These are phyloP conservation scores for Phytophthora ramorum DNA, from an alignment of 352 stramenopile species.

Conservation along the genomic window DNA sequence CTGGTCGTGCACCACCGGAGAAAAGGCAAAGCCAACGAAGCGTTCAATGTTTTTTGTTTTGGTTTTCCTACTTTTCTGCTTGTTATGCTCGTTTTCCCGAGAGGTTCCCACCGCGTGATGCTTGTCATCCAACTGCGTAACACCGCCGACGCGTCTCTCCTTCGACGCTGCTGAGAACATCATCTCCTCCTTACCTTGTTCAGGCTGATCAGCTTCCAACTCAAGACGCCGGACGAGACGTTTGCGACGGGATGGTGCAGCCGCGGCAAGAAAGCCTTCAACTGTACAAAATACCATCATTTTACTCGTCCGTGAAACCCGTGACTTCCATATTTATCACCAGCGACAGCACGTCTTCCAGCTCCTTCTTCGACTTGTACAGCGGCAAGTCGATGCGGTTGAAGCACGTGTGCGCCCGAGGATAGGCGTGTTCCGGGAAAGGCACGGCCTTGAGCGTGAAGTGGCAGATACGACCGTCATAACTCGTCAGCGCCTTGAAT, in stretches of 20 bases:
- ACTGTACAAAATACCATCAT: slow-evolving; percentile 48
- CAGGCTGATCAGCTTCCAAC: slow-evolving; percentile 28
- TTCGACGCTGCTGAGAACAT: slow-evolving; percentile 34
- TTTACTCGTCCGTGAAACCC: slow-evolving; percentile 91
- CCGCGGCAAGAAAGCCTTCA: slow-evolving; percentile 32
- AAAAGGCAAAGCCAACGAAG: slow-evolving; percentile 9
- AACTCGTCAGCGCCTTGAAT: slow-evolving; percentile 84
- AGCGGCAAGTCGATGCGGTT: slow-evolving; percentile 85
- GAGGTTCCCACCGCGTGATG: slow-evolving; percentile 20
- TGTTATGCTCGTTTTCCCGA: slow-evolving; percentile 33
- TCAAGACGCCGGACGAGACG: slow-evolving; percentile 18
- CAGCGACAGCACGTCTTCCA: slow-evolving; percentile 95
- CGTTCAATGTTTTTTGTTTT: slow-evolving; percentile 33
- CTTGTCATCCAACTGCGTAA: slow-evolving; percentile 29
- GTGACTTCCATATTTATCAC: slow-evolving; percentile 97
- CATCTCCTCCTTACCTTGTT: slow-evolving; percentile 31
- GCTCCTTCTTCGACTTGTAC: slow-evolving; percentile 90
- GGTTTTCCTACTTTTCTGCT: slow-evolving; percentile 24
- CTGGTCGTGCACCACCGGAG: background rate
- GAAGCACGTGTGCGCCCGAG: slow-evolving; percentile 83
- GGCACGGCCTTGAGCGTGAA: slow-evolving; percentile 73
- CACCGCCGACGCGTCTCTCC: slow-evolving; percentile 17
- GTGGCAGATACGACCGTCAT: slow-evolving; percentile 81
- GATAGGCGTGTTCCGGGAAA: slow-evolving; percentile 68
- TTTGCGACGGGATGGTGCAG: slow-evolving; percentile 25